These are phyloP conservation scores for Favolaschia claudopus DNA, from an alignment of 768 basidiomycete species.

Conservation along the genomic window DNA sequence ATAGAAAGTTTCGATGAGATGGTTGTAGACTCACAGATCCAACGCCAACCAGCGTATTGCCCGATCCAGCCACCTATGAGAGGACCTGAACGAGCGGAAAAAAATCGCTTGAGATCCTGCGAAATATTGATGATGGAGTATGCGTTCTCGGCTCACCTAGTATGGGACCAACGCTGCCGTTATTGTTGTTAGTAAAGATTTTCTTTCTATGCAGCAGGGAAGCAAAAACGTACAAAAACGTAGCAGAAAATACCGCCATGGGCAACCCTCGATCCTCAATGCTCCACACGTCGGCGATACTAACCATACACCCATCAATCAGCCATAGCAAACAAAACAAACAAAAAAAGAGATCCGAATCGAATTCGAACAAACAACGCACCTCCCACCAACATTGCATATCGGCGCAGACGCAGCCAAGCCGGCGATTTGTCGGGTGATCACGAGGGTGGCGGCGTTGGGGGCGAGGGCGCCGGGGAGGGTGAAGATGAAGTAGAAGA, in stretches of 20 bases:
- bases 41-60: slow-evolving; percentile 52
- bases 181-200: no score
- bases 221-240: slow-evolving; percentile 47
- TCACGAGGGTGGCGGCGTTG: slow-evolving; percentile 52
- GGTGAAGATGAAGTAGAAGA: slow-evolving; percentile 54
- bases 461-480: slow-evolving; percentile 53
- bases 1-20: neutral
- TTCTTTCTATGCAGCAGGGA: no score
- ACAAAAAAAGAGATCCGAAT: no score
- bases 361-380: no score
- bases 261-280: slow-evolving; percentile 53
- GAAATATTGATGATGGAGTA: no score
- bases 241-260: slow-evolving; percentile 56
- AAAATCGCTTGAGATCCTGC: no score
- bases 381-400: slow-evolving; percentile 54
- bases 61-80: slow-evolving; percentile 58
- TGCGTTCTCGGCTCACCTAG: no score
- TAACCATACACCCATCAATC: neutral
- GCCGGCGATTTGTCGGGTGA: slow-evolving; percentile 55
- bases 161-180: no score
- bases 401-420: slow-evolving; percentile 50
- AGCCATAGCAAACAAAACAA: neutral
- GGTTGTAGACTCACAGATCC: slow-evolving; percentile 45
- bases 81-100: slow-evolving; percentile 41
- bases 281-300: slow-evolving; percentile 51